Evolutionary conservation across 257 asterid genomes (phyloP), one percentile per base, ranked within the genome.

Genomic region (Fraxinus anomala): DNA sequence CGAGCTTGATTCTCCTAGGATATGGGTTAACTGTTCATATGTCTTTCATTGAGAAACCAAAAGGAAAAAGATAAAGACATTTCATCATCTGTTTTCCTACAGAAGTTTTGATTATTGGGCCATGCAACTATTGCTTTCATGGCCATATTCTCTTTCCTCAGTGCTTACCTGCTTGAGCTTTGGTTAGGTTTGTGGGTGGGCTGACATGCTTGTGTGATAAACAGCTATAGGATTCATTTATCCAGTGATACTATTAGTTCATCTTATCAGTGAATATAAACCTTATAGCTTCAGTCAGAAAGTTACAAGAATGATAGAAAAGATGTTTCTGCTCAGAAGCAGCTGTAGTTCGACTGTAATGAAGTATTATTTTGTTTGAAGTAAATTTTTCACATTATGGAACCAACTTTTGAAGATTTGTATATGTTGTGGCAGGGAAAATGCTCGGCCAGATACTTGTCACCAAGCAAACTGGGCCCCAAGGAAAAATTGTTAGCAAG

Each of bases 401-500:
- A 42, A 71, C 31, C 39, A 74, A n/a, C 76, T 28, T 36, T 44
- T 77, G 37, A 75, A 51, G 24, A 71, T 74, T 26, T 69, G 76
- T 36, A 77, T 51, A 2, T 75, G 79, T 69, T 73, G 44, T 82
- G 84, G 80, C 92, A 96, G 99, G 93, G 79, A 89, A 93, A 86
- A 96, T 93, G 99, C 96, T 96, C 33, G 98, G 97, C 42, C 94
- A 92, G 80, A 79, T 91, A 83, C 98, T 96, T 85, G 99, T 96
- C 78, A 96, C 99, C 14, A 93, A 96, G 79, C 99, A 96, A 89
- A 88, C 94, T 76, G 99, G 99, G 71, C 85, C 97, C 74, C 94
- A 93, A 82, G 99, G 99, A 80, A 93, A 91, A 87, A 73, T 93
- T 85, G 99, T 96, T 88, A 93, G 99, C 97, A 96, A 93, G 98